Conservation (phyloP, 805 yeast species). For the Candida khao-thaluensis region DNA sequence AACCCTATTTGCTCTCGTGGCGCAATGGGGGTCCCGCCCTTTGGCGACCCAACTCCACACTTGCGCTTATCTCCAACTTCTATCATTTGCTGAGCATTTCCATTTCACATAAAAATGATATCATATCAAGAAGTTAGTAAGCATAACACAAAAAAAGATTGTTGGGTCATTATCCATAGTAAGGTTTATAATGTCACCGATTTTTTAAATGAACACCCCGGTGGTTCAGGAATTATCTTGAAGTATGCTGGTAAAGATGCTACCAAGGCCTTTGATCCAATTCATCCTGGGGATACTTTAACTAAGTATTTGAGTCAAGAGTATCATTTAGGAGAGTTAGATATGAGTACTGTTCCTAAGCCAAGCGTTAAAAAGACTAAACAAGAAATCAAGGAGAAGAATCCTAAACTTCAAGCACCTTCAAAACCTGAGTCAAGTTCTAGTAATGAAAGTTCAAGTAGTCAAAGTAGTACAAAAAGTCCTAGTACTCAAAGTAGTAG, state of each 20-base stretch:
- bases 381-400: not conserved
- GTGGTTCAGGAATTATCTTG: constrained; percentile 54
- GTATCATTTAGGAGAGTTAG: constrained; percentile 37
- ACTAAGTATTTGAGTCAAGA: constrained; percentile 57
- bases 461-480: not conserved
- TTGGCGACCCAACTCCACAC: constrained; percentile 1
- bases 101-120: constrained; percentile 14
- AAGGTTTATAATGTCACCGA: constrained; percentile 77
- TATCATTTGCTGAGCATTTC: constrained; percentile 1
- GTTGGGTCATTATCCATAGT: constrained; percentile 84
- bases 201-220: constrained; percentile 59
- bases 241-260: constrained; percentile 58
- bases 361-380: not conserved
- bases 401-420: not conserved
- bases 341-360: constrained; percentile 6
- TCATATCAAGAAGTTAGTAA: constrained; percentile 31
- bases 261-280: constrained; percentile 78
- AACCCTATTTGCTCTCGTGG: constrained; percentile 1
- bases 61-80: constrained; percentile 5
- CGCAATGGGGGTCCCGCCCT: constrained; percentile 4
- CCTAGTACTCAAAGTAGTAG: not conserved
- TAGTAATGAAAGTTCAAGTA: not conserved
- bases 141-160: constrained; percentile 59
- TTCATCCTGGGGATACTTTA: constrained; percentile 88
- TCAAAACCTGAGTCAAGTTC: not conserved